Evolutionary conservation across 2,329 filamentous ascomycete species (phyloP).

Genomic region (Nothophaeocryptopus gaeumannii): DNA sequence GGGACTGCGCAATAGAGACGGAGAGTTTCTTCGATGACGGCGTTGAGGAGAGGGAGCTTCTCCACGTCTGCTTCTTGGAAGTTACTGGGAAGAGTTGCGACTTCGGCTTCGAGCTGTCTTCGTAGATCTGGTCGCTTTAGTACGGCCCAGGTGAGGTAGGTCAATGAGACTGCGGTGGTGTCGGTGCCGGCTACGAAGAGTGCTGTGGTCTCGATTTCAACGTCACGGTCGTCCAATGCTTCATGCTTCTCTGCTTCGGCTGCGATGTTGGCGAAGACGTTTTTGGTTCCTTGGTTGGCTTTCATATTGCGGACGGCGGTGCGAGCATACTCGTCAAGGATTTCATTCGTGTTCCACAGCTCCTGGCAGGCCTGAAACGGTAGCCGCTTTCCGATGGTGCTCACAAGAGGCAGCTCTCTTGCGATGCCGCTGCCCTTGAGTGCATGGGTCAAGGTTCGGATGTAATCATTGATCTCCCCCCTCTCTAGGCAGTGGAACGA

Average conservation of each 20-base stretch:
- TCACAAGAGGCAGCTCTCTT: constrained; percentile 33
- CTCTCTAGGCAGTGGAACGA: constrained; percentile 39
- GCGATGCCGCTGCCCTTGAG: constrained; percentile 34
- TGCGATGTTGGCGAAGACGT: constrained; percentile 29
- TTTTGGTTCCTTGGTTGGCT: constrained; percentile 15
- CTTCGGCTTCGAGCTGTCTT: constrained; percentile 26
- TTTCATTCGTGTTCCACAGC: constrained; percentile 23
- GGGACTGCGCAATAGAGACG: constrained; percentile 35
- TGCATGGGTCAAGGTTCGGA: constrained; percentile 30
- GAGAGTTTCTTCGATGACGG: constrained; percentile 32
- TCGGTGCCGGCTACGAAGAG: constrained; percentile 35
- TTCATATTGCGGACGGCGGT: constrained; percentile 29
- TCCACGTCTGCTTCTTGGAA: constrained; percentile 27
- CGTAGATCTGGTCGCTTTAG: constrained; percentile 24
- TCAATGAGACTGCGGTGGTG: constrained; percentile 33
- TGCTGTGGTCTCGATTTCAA: constrained; percentile 28
- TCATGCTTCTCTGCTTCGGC: constrained; percentile 29
- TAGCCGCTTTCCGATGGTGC: constrained; percentile 23
- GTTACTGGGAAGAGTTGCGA: constrained; percentile 17
- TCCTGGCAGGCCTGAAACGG: constrained; percentile 23
- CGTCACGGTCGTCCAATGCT: constrained; percentile 27
- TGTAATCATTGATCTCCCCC: constrained; percentile 35
- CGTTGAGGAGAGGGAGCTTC: constrained; percentile 24
- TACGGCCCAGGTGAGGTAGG: constrained; percentile 33
- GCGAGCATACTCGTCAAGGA: constrained; percentile 24